Evolutionary conservation across 2,329 filamentous ascomycete genomes (phyloP).

Genomic region (Penicillium sp.): DNA sequence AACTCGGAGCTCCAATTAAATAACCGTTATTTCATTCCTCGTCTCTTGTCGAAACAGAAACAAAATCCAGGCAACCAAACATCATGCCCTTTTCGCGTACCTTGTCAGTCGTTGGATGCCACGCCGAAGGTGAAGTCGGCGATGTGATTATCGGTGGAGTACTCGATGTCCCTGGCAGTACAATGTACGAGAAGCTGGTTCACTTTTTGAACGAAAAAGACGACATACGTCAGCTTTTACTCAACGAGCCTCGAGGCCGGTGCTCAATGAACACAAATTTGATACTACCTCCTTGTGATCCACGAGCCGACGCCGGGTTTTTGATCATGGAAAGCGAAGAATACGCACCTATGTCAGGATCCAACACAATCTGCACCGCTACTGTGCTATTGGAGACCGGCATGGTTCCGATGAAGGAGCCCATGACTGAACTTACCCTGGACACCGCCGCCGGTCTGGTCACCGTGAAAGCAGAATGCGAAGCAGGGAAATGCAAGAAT

Average conservation of each 20-base stretch:
- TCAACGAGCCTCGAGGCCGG: conserved; percentile 51
- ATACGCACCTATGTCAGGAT: conserved; percentile 49
- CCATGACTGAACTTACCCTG: conserved; percentile 42
- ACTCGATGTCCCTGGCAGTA: conserved; percentile 43
- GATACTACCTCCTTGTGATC: conserved; percentile 47
- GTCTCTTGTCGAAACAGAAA: not conserved
- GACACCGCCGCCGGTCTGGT: conserved; percentile 51
- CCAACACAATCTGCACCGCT: conserved; percentile 47
- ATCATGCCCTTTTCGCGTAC: conserved; percentile 24
- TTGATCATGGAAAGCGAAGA: conserved; percentile 51
- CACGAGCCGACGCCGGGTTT: conserved; percentile 47
- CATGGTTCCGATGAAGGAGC: conserved; percentile 50
- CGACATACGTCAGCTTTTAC: conserved; percentile 43
- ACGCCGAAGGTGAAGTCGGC: conserved; percentile 43
- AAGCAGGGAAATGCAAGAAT: conserved; percentile 45
- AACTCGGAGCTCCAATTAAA: not conserved
- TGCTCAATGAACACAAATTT: conserved; percentile 45
- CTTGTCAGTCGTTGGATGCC: conserved; percentile 26
- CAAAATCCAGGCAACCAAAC: not conserved
- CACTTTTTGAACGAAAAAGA: conserved; percentile 46
- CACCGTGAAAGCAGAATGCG: conserved; percentile 43
- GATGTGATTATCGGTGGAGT: conserved; percentile 54
- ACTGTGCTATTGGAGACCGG: conserved; percentile 52
- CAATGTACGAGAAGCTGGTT: conserved; percentile 52
- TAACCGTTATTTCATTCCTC: not conserved